Evolutionary conservation across 148 eudicot species (phyloP), one percentile per base, ranked within the genome.

Genomic region (Heliosperma pusillum): DNA sequence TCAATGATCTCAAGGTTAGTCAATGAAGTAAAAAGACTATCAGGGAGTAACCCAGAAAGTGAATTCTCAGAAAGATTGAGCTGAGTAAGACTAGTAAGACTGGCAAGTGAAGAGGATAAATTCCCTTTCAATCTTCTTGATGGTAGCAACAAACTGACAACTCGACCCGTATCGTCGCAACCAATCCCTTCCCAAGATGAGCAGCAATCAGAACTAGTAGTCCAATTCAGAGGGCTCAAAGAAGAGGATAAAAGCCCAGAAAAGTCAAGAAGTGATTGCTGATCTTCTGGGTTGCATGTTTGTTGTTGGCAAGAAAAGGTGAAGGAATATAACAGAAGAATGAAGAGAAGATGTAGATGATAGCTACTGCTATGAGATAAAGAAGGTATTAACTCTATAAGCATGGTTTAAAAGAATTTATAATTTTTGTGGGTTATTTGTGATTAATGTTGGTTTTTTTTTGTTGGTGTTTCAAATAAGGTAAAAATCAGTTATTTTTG

Each of bases 131-230:
- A 89, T 33, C 87, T 84, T 77, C 79, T 82, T 1, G 55, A 76
- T 2, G 93, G 95, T 9, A 93, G 78, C 78, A 20, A 75, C n/a
- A 93, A 67, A 24, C 79, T 17, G 60, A 45, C 80, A 19, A 92
- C 93, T 19, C 85, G 77, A 11, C 85, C 85, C 22, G 66, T 33
- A 1, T 1, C 69, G 80, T 86, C 91, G 56, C 98, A 93, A 36
- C 40, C 70, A 25, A 93, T 69, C 0, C 98, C 98, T 55, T 89
- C 88, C 98, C 98, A 93, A 25, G 53, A 89, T 10, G 40, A 61
- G 78, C 97, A 91, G 83, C 98, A 93, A 69, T 89, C 89, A 3
- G 65, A 21, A 0, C 60, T 67, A 79, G 83, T 33, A 25, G 80
- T 74, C 98, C 98, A 93, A 47, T 88, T 84, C 42, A 88, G 77